Conservation (phyloP, 495 filamentous ascomycete genomes). For the Tirmania nivea region DNA sequence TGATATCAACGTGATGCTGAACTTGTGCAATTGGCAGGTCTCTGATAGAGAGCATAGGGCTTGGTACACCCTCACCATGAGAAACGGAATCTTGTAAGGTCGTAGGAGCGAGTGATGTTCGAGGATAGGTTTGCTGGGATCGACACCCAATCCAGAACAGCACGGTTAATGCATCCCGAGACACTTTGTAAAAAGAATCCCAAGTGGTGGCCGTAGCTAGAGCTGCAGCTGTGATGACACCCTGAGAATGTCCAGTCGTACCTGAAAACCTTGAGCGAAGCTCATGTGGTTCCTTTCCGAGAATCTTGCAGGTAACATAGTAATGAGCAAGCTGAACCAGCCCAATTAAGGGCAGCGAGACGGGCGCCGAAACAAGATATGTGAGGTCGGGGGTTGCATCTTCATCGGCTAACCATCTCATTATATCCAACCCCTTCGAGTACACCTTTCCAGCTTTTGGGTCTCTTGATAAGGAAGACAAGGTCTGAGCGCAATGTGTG, state of each 20-base stretch:
- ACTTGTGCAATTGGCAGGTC: conserved; percentile 68
- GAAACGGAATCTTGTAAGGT: conserved; percentile 87
- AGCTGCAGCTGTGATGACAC: conserved; percentile 79
- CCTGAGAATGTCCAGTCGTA: conserved; percentile 92
- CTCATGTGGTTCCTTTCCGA: conserved; percentile 70
- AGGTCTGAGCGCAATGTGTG: conserved; percentile 49
- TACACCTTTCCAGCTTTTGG: conserved; percentile 83
- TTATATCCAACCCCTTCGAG: conserved; percentile 79
- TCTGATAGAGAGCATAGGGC: conserved; percentile 92
- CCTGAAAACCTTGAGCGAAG: conserved; percentile 61
- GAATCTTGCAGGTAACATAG: conserved; percentile 68
- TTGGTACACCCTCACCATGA: conserved; percentile 79
- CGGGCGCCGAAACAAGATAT: conserved; percentile 89
- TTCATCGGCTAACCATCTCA: conserved; percentile 70
- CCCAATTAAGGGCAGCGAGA: conserved; percentile 91
- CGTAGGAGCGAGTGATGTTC: conserved; percentile 75
- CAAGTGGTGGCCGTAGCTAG: conserved; percentile 72
- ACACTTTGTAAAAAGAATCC: conserved; percentile 64
- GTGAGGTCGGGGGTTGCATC: conserved; percentile 83
- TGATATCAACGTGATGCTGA: conserved; percentile 84
- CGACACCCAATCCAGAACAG: conserved; percentile 99
- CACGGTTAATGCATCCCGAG: conserved; percentile 60
- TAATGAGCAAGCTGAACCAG: conserved; percentile 90
- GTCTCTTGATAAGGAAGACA: conserved; percentile 66
- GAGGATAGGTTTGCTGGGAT: conserved; percentile 91